Evolutionary conservation across 352 stramenopile species (phyloP).

Genomic region (Globisporangium uncinulatum): DNA sequence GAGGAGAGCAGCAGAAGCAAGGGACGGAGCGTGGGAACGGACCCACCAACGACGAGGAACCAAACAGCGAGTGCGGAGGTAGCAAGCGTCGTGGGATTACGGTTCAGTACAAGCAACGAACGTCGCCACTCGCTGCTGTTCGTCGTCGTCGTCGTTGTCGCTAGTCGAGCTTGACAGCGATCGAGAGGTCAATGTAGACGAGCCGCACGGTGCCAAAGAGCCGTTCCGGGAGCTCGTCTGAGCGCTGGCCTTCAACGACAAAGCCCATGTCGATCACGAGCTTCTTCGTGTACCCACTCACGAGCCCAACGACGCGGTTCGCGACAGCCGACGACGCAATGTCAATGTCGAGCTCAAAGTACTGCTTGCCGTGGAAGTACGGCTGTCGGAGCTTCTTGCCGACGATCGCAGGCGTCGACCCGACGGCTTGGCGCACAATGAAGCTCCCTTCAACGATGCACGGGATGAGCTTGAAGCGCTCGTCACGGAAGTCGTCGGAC

Average conservation of each 20-base stretch:
- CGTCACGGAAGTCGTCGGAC: constrained; percentile 70
- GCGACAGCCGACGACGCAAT: constrained; percentile 67
- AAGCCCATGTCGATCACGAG: constrained; percentile 83
- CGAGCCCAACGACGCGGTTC: constrained; percentile 68
- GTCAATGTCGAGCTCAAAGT: constrained; percentile 77
- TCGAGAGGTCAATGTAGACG: constrained; percentile 54
- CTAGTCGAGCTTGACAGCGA: constrained; percentile 26
- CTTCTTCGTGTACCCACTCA: constrained; percentile 73
- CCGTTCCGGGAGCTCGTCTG: constrained; percentile 63
- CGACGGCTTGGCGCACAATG: constrained; percentile 74
- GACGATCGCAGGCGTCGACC: constrained; percentile 62
- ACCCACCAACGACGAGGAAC: too few species aligned
- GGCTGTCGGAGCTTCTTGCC: constrained; percentile 74
- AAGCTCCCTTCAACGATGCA: constrained; percentile 78
- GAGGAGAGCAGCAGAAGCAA: not conserved
- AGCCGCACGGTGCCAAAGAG: constrained; percentile 59
- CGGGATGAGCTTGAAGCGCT: constrained; percentile 80
- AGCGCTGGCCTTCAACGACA: constrained; percentile 53
- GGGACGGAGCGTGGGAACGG: too few species aligned
- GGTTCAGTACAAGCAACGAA: too few species aligned
- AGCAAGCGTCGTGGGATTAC: too few species aligned
- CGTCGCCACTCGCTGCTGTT: not conserved
- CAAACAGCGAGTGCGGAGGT: too few species aligned
- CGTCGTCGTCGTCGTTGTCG: not conserved
- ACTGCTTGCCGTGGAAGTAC: constrained; percentile 51